These are phyloP conservation scores for Chlamydomonas incerta DNA, from an alignment of 139 green algal species.

Conservation along the genomic window DNA sequence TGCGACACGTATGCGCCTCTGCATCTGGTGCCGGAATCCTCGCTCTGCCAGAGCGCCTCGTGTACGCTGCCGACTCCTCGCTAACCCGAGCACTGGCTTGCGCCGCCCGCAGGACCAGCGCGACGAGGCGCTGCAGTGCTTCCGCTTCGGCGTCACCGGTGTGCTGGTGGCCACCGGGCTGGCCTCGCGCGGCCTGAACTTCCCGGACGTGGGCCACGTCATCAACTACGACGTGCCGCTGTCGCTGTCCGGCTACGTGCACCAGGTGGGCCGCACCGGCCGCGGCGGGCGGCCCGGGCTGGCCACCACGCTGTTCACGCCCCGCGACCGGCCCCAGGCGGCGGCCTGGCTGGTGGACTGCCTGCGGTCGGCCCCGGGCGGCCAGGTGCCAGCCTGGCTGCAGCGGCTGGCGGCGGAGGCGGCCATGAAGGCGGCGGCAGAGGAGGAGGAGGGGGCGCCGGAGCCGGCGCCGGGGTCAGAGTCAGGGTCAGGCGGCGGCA, in stretches of 20 bases:
- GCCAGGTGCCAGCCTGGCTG: slow-evolving; percentile 61
- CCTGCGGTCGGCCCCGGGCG: slow-evolving; percentile 61
- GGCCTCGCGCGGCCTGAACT: slow-evolving; percentile 84
- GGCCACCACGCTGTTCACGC: slow-evolving; percentile 80
- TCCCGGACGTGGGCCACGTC: slow-evolving; percentile 87
- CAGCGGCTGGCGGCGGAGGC: background rate
- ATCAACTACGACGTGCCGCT: slow-evolving; percentile 88
- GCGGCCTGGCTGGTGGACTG: slow-evolving; percentile 69
- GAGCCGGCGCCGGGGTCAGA: too few relatives aligned
- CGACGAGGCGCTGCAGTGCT: slow-evolving; percentile 90
- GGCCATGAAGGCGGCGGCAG: background rate
- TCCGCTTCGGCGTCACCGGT: slow-evolving; percentile 83
- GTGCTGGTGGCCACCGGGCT: slow-evolving; percentile 91
- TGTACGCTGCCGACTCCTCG: too few relatives aligned
- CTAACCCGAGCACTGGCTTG: too few relatives aligned
- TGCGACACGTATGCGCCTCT: background rate
- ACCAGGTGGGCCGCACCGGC: slow-evolving; percentile 81
- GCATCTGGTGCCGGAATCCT: too few relatives aligned
- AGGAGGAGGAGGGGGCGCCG: background rate
- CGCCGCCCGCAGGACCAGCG: slow-evolving; percentile 75
- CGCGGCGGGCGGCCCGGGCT: slow-evolving; percentile 75
- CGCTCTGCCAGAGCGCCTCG: too few relatives aligned
- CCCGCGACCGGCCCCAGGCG: slow-evolving; percentile 50
- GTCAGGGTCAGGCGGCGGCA: background rate
- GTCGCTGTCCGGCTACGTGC: slow-evolving; percentile 38